Evolutionary conservation across 306 rosid genomes (phyloP), one percentile per base, ranked within the genome.

Genomic region (Rubus parviflorus): DNA sequence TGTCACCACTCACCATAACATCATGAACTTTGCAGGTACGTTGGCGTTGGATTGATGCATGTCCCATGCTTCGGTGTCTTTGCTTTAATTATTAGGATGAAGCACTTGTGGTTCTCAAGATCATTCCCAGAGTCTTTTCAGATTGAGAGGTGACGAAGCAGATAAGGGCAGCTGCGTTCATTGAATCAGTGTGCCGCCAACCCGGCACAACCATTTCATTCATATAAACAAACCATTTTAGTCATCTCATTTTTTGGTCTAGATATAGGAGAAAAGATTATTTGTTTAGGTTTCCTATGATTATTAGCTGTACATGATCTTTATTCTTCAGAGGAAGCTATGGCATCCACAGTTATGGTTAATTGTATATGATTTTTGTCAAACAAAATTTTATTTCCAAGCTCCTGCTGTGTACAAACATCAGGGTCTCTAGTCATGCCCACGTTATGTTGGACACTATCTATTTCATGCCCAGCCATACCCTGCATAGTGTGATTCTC

Each of bases 21-120:
- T 63, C 25, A 25, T 68, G 76, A 64, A 64, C 56, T 78, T 81
- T 48, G 23, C 77, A 95, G 98, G 98, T 95, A 95, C 87, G 12
- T 85, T 0, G 91, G 84, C 13, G 91, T 95, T 40, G 97, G 98
- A 48, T 10, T 89, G 68, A 30, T 83, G 86, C 94, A 89, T 65
- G 42, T 95, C 74, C 98, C 98, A 67, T 92, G 95, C 83, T 95
- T 83, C 54, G 89, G 86, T 22, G 23, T 66, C 53, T 88, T 81
- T 73, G 93, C 92, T 58, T 78, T 92, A 57, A 51, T 88, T 65
- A 62, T 90, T 78, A 88, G 77, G 85, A 52, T 90, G 76, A 95
- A 95, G 82, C 76, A 86, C 16, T 8, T 58, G 45, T 70, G 83
- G 83, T 49, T 90, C 75, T 81, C 91, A 58, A 87, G 75, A 84